Evolutionary conservation across 148 eudicot species (phyloP), one percentile per base, ranked within the genome.

Genomic region (Linanthus parryae): DNA sequence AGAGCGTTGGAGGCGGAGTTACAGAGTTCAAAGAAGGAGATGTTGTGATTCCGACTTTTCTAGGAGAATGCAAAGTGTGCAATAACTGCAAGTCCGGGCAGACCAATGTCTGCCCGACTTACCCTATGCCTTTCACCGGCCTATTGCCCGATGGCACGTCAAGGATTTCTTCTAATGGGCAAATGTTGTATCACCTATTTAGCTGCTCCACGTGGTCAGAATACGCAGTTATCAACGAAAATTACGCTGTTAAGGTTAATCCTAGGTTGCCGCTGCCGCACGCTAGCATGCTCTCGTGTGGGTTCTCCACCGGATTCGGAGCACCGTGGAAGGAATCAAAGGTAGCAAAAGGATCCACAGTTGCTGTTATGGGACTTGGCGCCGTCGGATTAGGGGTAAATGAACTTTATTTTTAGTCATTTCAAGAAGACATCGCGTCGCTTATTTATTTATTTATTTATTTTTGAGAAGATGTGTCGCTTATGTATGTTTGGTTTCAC

Each of bases 131-230:
- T 6, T 2, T 35, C 1, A 21, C 1, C 20, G 56, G 56, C 11
- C 42, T 52, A 10, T 33, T 52, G 56, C 56, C 34, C 8, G 44
- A 54, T 16, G 25, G 41, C 21, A 54, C 57, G 1, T 24, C 57
- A 3, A 54, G 57, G 26, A 54, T 54, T 31, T 23, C 31, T 7
- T 0, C 26, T 0, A 35, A 21, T 27, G 25, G 27, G 2, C 10
- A 37, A 24, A 54, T 5, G 31, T 9, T 54, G 22, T 23, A 36
- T 21, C 57, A 54, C 33, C 57, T 54, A 1, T 54, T 54, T 12
- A 54, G 57, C 57, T 54, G 57, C 45, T 38, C 57, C 44, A 54
- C 57, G 2, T 54, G 57, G 57, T 40, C 57, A 2, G 57, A 54
- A 24, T 54, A 54, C 21, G 8, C 57, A 12, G 44, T 54, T 25